A percentile compares a stretch with the other conserved stretches of the same genome.
Conservation (phyloP, 2,329 filamentous ascomycete species). For the Emmonsiellopsis sp. region DNA sequence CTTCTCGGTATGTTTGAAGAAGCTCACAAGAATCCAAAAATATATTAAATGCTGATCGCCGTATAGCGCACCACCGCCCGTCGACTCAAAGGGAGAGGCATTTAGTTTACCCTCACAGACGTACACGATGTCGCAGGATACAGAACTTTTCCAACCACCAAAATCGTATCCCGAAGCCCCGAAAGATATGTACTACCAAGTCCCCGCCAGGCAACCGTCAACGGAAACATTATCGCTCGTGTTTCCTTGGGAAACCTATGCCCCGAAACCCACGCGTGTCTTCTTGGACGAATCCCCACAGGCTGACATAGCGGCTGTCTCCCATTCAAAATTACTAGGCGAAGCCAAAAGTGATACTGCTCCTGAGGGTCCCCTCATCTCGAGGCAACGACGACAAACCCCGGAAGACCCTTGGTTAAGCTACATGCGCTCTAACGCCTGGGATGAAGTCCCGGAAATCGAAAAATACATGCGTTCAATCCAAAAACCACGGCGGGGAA, state of each 20-base stretch:
- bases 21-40: neutral
- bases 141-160: slow-evolving; percentile 67
- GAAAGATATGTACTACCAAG: slow-evolving; percentile 78
- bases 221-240: slow-evolving; percentile 56
- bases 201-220: slow-evolving; percentile 53
- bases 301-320: slow-evolving; percentile 1
- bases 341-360: neutral
- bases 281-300: slow-evolving; percentile 28
- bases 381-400: slow-evolving; percentile 16
- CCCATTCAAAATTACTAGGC: neutral
- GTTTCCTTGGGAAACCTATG: slow-evolving; percentile 82
- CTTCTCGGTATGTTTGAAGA: slow-evolving; percentile 43
- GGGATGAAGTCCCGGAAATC: slow-evolving; percentile 87
- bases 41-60: slow-evolving; percentile 10
- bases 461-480: slow-evolving; percentile 74
- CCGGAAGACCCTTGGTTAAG: slow-evolving; percentile 59
- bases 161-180: slow-evolving; percentile 72
- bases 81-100: slow-evolving; percentile 71
- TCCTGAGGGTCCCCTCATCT: slow-evolving; percentile 9
- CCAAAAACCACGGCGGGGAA: slow-evolving; percentile 52
- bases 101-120: slow-evolving; percentile 67
- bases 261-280: slow-evolving; percentile 48
- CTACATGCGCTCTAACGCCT: slow-evolving; percentile 74
- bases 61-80: slow-evolving; percentile 51
- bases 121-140: slow-evolving; percentile 77